phyloP scores from a whole-genome alignment of 441 rosid genomes.

The Erysimum cheiri region DNA sequence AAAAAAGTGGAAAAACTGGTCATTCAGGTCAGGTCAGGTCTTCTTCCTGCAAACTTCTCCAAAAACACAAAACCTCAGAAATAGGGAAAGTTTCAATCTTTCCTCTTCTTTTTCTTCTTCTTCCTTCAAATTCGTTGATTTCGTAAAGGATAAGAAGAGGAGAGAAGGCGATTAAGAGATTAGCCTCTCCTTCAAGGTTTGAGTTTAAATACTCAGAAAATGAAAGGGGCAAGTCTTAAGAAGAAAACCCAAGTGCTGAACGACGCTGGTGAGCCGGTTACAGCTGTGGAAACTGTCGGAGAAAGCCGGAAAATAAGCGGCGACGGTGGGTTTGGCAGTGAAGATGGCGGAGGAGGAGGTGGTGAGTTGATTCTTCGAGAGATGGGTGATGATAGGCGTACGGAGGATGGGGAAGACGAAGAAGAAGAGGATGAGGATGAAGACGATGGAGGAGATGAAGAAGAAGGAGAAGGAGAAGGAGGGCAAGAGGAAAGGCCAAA shows the following conservation, averaged over 20 bases:
- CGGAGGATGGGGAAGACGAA: slow-evolving; percentile 48
- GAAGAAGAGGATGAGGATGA: slow-evolving; percentile 49
- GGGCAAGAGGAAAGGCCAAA: slow-evolving; percentile 69
- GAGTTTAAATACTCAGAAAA: slow-evolving; percentile 19
- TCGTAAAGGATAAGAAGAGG: slow-evolving; percentile 4
- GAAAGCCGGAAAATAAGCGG: slow-evolving; percentile 37
- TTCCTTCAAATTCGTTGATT: slow-evolving; percentile 29
- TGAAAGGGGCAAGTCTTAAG: slow-evolving; percentile 59
- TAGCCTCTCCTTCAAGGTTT: slow-evolving; percentile 6
- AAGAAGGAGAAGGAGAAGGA: slow-evolving; percentile 33
- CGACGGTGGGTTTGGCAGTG: slow-evolving; percentile 41
- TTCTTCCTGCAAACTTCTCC: slow-evolving; percentile 30
- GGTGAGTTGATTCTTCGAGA: slow-evolving; percentile 39
- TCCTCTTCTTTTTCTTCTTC: not conserved
- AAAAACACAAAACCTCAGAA: slow-evolving; percentile 28
- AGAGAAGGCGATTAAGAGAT: slow-evolving; percentile 15
- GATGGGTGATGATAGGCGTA: slow-evolving; percentile 44
- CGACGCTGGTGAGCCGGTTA: slow-evolving; percentile 40
- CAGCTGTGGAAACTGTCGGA: slow-evolving; percentile 39
- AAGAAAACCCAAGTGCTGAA: slow-evolving; percentile 40
- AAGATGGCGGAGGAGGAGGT: slow-evolving; percentile 34
- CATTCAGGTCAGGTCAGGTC: slow-evolving; percentile 42
- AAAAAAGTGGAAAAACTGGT: slow-evolving; percentile 26
- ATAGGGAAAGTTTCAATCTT: slow-evolving; percentile 41
- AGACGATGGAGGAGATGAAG: slow-evolving; percentile 48